phyloP scores from a whole-genome alignment of 129 eudicot genomes.

The Escallonia herrerae region DNA sequence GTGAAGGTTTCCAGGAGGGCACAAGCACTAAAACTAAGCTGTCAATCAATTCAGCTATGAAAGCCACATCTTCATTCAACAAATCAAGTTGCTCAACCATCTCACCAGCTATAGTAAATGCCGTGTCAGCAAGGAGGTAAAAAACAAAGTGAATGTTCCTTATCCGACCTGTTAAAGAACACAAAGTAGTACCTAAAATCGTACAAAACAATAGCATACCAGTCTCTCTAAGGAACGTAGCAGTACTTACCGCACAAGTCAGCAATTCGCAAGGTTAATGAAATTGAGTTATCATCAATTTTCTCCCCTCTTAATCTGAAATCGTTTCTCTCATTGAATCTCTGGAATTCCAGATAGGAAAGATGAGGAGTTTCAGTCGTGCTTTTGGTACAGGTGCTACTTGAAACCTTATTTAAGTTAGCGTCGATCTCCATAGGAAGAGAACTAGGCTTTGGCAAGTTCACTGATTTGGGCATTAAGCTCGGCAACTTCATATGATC shows the following conservation, averaged over 20 bases:
- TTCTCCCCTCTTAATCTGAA: conserved; percentile 46
- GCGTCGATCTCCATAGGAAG: conserved; percentile 50
- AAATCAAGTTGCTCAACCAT: conserved; percentile 67
- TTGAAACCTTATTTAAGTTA: conserved; percentile 21
- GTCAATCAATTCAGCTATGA: conserved; percentile 59
- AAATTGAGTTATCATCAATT: conserved; percentile 36
- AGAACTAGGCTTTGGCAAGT: conserved; percentile 15
- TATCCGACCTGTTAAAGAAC: conserved; percentile 33
- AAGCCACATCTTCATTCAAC: conserved; percentile 38
- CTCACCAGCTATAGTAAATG: conserved; percentile 53
- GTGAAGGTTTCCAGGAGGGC: conserved; percentile 46
- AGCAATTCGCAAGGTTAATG: conserved; percentile 37
- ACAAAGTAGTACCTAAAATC: background rate
- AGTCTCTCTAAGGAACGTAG: background rate
- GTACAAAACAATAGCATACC: background rate
- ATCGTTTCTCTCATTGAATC: conserved; percentile 32
- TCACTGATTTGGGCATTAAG: conserved; percentile 14
- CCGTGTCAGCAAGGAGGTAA: conserved; percentile 46
- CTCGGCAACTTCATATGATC: conserved; percentile 9
- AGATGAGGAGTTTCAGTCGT: conserved; percentile 11
- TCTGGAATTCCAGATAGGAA: conserved; percentile 27
- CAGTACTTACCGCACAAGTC: conserved; percentile 31
- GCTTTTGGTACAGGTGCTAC: conserved; percentile 28
- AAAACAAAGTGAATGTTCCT: conserved; percentile 47
- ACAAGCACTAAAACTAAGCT: conserved; percentile 36